Evolutionary conservation across 148 eudicot species (phyloP).

Genomic region (Chenopodium suecicum): DNA sequence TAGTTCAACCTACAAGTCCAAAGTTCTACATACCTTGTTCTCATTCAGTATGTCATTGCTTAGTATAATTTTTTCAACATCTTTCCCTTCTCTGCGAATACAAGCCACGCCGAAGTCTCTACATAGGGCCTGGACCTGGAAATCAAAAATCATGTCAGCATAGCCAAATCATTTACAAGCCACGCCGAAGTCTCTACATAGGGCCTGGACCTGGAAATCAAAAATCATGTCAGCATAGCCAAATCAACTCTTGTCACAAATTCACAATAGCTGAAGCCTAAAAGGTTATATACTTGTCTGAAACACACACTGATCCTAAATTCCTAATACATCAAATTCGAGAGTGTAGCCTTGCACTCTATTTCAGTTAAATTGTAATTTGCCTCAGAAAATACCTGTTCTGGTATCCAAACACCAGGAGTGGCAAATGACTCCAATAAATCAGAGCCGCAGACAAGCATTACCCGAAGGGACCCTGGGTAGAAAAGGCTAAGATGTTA

Average conservation of each 20-base stretch:
- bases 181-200: conserved; percentile 87
- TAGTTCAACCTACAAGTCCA: background rate
- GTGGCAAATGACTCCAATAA: conserved; percentile 73
- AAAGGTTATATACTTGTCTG: background rate
- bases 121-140: conserved; percentile 65
- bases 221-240: background rate
- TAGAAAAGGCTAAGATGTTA: conserved; percentile 10
- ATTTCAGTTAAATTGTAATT: background rate
- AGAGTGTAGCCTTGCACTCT: background rate
- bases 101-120: conserved; percentile 93
- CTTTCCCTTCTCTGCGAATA: conserved; percentile 81
- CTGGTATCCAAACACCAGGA: conserved; percentile 87
- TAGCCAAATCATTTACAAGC: conserved; percentile 42
- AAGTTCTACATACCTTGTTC: conserved; percentile 49
- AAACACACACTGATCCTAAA: background rate
- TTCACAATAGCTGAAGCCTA: background rate
- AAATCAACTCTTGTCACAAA: background rate
- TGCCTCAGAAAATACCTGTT: conserved; percentile 54
- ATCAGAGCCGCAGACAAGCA: conserved; percentile 98
- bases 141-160: background rate
- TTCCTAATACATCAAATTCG: background rate
- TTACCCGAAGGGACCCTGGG: conserved; percentile 60
- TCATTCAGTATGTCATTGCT: conserved; percentile 55
- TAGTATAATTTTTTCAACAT: conserved; percentile 56
- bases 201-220: conserved; percentile 51